Evolutionary conservation across 345 rosid genomes (phyloP).

Genomic region (Populus deltoides): DNA sequence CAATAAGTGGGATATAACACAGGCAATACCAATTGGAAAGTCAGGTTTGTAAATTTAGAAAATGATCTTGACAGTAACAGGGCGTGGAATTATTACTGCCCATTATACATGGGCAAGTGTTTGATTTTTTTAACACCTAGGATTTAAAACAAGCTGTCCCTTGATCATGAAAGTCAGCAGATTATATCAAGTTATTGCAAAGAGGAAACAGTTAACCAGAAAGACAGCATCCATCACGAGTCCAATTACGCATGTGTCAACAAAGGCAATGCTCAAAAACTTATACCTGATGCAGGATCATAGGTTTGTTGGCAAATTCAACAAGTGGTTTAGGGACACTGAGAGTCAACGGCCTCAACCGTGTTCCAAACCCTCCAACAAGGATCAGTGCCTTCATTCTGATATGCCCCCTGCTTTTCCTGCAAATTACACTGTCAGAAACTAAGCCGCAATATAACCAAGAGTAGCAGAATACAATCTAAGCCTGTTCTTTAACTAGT

Average conservation of each 20-base stretch:
- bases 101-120: neutral
- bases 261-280: neutral
- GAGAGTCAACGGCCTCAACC: conserved; percentile 96
- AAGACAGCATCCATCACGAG: neutral
- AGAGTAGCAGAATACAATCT: conserved; percentile 6
- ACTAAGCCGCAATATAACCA: neutral
- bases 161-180: neutral
- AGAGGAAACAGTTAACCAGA: neutral
- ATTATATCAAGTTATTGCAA: neutral
- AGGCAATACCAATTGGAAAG: neutral
- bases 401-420: conserved; percentile 34
- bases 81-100: neutral
- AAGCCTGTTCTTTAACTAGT: neutral
- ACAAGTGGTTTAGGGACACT: conserved; percentile 98
- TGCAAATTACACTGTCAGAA: conserved; percentile 24
- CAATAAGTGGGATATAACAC: neutral
- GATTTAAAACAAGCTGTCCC: neutral
- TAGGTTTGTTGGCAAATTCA: conserved; percentile 96
- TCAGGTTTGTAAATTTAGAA: neutral
- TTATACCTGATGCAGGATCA: conserved; percentile 97
- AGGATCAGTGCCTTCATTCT: conserved; percentile 98
- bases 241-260: neutral
- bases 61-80: neutral
- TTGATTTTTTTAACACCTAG: neutral
- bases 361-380: conserved; percentile 98